Conservation (phyloP, 257 asterid species). For the Solanum peruvianum region DNA sequence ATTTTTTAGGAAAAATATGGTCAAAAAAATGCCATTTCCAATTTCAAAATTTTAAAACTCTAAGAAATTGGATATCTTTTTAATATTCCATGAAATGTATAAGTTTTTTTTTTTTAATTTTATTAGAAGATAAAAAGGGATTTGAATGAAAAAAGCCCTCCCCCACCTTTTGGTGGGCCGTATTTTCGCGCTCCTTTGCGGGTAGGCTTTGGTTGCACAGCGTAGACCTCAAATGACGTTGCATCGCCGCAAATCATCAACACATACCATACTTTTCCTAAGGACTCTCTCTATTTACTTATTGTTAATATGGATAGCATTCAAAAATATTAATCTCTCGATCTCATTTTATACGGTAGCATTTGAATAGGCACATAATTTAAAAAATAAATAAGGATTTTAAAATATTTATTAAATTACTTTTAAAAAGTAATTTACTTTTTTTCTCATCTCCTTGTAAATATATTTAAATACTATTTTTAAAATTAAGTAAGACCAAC, state of each 20-base stretch:
- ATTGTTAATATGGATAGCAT: neutral
- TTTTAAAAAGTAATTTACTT: no score
- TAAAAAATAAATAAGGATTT: no score
- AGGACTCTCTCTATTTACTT: no score
- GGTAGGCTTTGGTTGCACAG: neutral
- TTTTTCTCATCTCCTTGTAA: no score
- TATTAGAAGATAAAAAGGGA: no score
- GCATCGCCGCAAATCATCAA: neutral
- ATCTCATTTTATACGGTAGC: no score
- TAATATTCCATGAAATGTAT: no score
- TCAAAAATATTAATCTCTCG: no score
- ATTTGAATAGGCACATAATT: accelerated
- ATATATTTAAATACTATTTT: accelerated
- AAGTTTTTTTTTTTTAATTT: no score
- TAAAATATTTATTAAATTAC: no score
- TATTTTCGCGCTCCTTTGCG: neutral
- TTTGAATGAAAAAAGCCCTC: neutral
- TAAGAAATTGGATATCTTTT: neutral
- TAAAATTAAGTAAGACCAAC: no score
- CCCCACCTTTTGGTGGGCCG: neutral
- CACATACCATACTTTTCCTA: neutral
- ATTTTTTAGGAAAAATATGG: neutral
- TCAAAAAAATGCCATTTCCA: neutral
- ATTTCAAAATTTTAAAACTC: no score
- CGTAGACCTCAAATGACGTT: neutral